Percentiles rank a stretch among this genome's conserved stretches.
Evolutionary conservation across 2,329 filamentous ascomycete genomes (phyloP).

Genomic region (Zymoseptoria pseudotritici): DNA sequence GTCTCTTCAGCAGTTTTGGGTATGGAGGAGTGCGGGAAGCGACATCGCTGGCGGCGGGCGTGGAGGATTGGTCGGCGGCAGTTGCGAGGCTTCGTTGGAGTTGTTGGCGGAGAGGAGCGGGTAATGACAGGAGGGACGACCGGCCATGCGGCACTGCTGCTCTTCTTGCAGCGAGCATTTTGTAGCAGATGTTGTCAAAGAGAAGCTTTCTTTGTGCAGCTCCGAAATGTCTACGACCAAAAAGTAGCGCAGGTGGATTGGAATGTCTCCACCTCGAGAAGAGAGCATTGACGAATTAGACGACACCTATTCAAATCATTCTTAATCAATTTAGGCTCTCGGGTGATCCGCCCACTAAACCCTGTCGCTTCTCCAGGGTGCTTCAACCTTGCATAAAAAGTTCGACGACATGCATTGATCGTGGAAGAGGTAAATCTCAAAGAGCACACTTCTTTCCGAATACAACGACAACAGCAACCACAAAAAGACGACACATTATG

Average conservation of each 20-base stretch:
- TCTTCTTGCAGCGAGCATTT: constrained; percentile 22
- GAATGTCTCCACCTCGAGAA: too few species aligned
- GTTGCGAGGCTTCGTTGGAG: constrained; percentile 27
- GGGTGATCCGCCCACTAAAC: background rate
- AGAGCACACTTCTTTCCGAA: too few species aligned
- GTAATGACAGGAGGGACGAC: constrained; percentile 10
- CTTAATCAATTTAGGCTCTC: background rate
- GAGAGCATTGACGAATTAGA: background rate
- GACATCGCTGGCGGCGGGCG: constrained; percentile 26
- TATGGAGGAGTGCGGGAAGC: constrained; percentile 67
- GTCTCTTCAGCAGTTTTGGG: constrained; percentile 68
- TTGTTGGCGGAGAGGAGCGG: constrained; percentile 18
- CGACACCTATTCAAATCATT: background rate
- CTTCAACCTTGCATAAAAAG: constrained; percentile 1
- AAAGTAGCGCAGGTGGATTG: background rate
- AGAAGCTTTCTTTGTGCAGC: background rate
- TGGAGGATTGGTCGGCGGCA: constrained; percentile 14
- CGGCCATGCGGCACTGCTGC: constrained; percentile 10
- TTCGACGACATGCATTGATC: background rate
- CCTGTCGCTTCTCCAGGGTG: background rate
- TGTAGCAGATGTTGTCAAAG: background rate
- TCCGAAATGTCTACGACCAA: background rate
- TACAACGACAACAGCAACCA: too few species aligned
- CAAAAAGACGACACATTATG: background rate
- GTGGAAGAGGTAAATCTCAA: background rate